A percentile compares a stretch with the other conserved stretches of the same genome.
Evolutionary conservation across 1,284 basidiomycete genomes (phyloP).

Genomic region (Mycena citricolor): DNA sequence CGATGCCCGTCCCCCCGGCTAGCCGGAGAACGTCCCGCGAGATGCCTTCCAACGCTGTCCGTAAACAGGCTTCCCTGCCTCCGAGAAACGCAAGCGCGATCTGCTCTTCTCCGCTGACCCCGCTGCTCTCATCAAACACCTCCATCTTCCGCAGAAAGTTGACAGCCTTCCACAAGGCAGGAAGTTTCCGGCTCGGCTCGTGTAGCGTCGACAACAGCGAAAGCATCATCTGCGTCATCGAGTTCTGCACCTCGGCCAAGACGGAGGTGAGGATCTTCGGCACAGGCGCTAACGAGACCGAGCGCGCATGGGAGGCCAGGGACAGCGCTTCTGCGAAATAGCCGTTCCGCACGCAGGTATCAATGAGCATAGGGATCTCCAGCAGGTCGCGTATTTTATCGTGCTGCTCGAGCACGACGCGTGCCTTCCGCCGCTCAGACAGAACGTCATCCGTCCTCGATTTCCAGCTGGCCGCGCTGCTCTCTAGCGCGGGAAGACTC

Average conservation of each 20-base stretch:
- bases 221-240: constrained; percentile 71
- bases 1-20: constrained; percentile 30
- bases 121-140: constrained; percentile 34
- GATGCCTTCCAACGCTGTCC: constrained; percentile 37
- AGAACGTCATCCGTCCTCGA: constrained; percentile 45
- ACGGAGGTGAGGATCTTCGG: constrained; percentile 59
- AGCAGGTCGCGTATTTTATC: constrained; percentile 89
- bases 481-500: constrained; percentile 55
- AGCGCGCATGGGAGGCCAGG: constrained; percentile 65
- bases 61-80: constrained; percentile 43
- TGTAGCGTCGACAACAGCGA: constrained; percentile 80
- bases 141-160: constrained; percentile 83
- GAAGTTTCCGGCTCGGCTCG: constrained; percentile 81
- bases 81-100: constrained; percentile 45
- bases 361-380: constrained; percentile 86
- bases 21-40: constrained; percentile 36
- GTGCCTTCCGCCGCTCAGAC: constrained; percentile 68
- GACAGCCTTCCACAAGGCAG: constrained; percentile 85
- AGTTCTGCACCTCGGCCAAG: constrained; percentile 72
- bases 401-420: constrained; percentile 84
- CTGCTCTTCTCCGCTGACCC: constrained; percentile 42
- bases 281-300: constrained; percentile 33
- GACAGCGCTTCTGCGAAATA: constrained; percentile 90
- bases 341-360: constrained; percentile 89
- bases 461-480: constrained; percentile 56